phyloP scores from a whole-genome alignment of 2,329 filamentous ascomycete genomes.

The Cladobotryum protrusum region DNA sequence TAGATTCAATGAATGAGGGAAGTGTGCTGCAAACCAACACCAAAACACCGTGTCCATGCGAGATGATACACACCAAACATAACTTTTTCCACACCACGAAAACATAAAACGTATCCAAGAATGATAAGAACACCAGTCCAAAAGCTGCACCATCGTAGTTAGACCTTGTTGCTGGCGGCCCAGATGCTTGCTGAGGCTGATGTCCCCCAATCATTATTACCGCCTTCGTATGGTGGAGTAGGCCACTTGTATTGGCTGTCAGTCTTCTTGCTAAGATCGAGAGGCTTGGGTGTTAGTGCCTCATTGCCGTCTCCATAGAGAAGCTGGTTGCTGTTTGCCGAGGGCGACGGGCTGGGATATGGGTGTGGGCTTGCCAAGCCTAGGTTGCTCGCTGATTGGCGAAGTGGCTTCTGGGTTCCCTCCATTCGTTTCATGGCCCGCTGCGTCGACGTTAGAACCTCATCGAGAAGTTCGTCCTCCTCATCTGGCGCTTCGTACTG shows the following conservation, averaged over 20 bases:
- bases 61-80: slow-evolving; percentile 10
- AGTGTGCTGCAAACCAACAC: slow-evolving; percentile 15
- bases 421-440: slow-evolving; percentile 68
- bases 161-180: slow-evolving; percentile 61
- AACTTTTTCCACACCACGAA: slow-evolving; percentile 15
- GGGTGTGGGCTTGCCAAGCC: slow-evolving; percentile 45
- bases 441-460: slow-evolving; percentile 73
- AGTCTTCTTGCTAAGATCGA: slow-evolving; percentile 59
- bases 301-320: slow-evolving; percentile 64
- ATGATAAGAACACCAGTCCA: neutral
- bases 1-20: slow-evolving; percentile 14
- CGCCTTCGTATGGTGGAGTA: slow-evolving; percentile 90
- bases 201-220: slow-evolving; percentile 68
- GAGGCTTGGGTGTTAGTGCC: slow-evolving; percentile 59
- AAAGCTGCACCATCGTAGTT: slow-evolving; percentile 13
- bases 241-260: slow-evolving; percentile 69
- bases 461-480: slow-evolving; percentile 91
- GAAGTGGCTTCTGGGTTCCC: slow-evolving; percentile 38
- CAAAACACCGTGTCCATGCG: slow-evolving; percentile 15
- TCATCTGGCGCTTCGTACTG: slow-evolving; percentile 94
- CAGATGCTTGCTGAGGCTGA: slow-evolving; percentile 77
- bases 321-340: slow-evolving; percentile 73
- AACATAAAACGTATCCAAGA: slow-evolving; percentile 17
- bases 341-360: slow-evolving; percentile 65
- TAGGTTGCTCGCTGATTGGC: slow-evolving; percentile 60